Conservation (phyloP, 2,329 filamentous ascomycete species). For the Diaporthe humulicola region DNA sequence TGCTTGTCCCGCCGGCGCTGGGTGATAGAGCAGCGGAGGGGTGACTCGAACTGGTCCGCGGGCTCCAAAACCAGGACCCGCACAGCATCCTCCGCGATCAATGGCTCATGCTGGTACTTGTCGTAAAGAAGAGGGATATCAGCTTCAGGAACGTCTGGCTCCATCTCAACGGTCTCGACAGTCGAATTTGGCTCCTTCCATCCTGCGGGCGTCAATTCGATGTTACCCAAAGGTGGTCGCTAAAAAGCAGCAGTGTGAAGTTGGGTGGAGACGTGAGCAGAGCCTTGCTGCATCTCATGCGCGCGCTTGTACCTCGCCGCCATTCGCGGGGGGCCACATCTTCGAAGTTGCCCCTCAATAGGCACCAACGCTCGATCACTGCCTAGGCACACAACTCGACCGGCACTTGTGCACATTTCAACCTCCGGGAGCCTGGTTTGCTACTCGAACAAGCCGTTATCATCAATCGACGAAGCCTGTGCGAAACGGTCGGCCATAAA, state of each 20-base stretch:
- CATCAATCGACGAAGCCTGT: not conserved
- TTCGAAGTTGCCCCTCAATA: no score
- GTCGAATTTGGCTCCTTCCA: not conserved
- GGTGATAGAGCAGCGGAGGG: not conserved
- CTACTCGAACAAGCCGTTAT: not conserved
- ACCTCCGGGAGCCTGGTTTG: not conserved
- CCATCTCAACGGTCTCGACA: no score
- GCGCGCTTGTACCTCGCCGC: not conserved
- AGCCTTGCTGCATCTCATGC: not conserved
- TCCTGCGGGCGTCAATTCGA: not conserved
- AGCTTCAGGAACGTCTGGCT: no score
- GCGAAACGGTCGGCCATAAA: no score
- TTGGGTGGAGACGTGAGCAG: not conserved
- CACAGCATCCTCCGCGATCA: not conserved
- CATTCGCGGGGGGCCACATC: not conserved
- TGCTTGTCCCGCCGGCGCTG: not conserved
- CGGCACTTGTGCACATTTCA: not conserved
- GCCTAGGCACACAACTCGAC: not conserved
- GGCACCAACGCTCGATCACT: no score
- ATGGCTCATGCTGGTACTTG: not conserved
- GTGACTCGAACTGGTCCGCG: not conserved
- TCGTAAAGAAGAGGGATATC: not conserved
- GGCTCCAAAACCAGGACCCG: not conserved
- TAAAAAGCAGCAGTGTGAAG: not conserved
- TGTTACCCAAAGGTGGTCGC: not conserved